phyloP scores from a whole-genome alignment of 768 basidiomycete species.

The Wakefieldia striispora region DNA sequence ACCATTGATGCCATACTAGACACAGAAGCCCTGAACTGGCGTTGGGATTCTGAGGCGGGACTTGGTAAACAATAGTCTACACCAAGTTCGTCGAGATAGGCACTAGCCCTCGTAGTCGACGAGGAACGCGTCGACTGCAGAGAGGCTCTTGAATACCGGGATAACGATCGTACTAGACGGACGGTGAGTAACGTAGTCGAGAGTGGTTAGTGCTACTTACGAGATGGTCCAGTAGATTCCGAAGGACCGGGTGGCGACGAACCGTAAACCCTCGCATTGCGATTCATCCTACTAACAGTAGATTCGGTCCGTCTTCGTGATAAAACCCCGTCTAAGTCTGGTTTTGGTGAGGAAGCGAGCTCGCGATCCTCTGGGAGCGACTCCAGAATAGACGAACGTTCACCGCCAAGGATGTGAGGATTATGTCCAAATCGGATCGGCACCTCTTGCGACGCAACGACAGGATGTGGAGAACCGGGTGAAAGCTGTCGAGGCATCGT shows the following conservation, averaged over 20 bases:
- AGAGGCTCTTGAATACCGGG: conserved; percentile 24
- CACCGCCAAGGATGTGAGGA: conserved; percentile 17
- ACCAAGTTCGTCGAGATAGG: conserved; percentile 32
- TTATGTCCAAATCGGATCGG: conserved; percentile 29
- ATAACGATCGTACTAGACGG: conserved; percentile 15
- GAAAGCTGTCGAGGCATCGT: conserved; percentile 16
- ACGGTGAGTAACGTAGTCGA: not conserved
- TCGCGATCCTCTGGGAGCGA: conserved; percentile 54
- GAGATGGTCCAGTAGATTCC: conserved; percentile 5
- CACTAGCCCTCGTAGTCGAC: conserved; percentile 14
- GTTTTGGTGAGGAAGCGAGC: conserved; percentile 24
- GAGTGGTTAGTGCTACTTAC: conserved; percentile 9
- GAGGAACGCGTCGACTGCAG: conserved; percentile 35
- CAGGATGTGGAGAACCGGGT: conserved; percentile 16
- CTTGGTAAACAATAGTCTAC: conserved; percentile 28
- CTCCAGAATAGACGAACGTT: conserved; percentile 34
- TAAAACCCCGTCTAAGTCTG: conserved; percentile 3
- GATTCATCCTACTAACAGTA: conserved; percentile 11
- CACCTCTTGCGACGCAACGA: conserved; percentile 22
- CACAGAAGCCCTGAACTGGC: conserved; percentile 39
- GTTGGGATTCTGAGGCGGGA: conserved; percentile 17
- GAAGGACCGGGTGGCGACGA: conserved; percentile 10
- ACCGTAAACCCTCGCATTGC: conserved; percentile 20
- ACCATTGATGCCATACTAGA: conserved; percentile 56
- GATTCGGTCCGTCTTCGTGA: conserved; percentile 20